phyloP scores from a whole-genome alignment of 345 rosid genomes.

The Rhizophora mangle region DNA sequence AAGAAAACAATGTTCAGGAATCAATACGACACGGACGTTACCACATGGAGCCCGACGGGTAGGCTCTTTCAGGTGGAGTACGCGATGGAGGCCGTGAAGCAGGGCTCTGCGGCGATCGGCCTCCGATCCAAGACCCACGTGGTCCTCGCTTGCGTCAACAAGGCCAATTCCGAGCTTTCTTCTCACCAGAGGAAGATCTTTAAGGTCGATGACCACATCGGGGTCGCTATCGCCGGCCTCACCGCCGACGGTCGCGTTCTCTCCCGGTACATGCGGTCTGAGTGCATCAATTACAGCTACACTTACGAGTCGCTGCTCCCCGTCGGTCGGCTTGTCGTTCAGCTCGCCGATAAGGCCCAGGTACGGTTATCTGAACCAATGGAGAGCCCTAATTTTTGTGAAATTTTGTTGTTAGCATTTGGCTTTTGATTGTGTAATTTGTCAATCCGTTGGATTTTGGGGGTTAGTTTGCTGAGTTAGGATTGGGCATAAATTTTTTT shows the following conservation, averaged over 20 bases:
- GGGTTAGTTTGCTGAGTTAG: not conserved
- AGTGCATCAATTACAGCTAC: constrained; percentile 78
- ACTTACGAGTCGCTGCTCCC: constrained; percentile 96
- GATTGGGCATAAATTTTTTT: not conserved
- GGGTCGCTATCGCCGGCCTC: constrained; percentile 94
- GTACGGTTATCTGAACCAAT: constrained; percentile 26
- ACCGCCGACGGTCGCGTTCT: constrained; percentile 98
- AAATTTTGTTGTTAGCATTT: not conserved
- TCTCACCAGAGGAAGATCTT: constrained; percentile 99
- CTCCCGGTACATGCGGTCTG: constrained; percentile 93
- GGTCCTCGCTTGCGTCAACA: constrained; percentile 87
- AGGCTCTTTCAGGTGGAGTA: constrained; percentile 95
- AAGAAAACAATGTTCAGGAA: constrained; percentile 70
- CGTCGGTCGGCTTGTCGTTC: constrained; percentile 75
- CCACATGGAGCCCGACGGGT: constrained; percentile 99
- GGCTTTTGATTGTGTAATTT: not conserved
- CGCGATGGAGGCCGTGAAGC: constrained; percentile 99
- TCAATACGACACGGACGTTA: constrained; percentile 97
- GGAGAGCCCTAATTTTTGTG: not conserved
- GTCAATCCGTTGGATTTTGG: not conserved
- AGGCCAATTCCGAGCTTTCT: constrained; percentile 88
- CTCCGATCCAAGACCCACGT: constrained; percentile 98
- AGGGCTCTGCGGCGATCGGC: constrained; percentile 98
- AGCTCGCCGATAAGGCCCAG: constrained; percentile 96
- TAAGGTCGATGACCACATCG: constrained; percentile 96